Evolutionary conservation across 2,329 filamentous ascomycete genomes (phyloP), one percentile per base, ranked within the genome.

Genomic region (Aspergillus latus): DNA sequence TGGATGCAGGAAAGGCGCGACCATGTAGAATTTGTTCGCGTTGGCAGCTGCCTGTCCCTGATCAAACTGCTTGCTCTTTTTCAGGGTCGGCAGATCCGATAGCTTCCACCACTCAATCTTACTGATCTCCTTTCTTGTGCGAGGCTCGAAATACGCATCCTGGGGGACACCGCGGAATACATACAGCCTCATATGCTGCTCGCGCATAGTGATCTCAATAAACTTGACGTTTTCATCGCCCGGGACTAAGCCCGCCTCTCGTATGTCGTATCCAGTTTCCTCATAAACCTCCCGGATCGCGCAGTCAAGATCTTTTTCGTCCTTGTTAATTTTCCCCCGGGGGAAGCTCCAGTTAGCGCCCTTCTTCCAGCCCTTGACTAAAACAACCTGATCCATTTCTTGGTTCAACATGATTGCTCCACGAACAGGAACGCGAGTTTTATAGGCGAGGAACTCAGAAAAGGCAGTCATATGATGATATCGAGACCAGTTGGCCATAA

Each of bases 301-400:
- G 73, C 95, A 99, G 69, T 94, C 92, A 54, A 97, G 76, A 68
- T 99, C 93, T 58, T 90, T 87, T 73, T 99, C 94, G 67, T 96
- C 90, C 75, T 96, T 96, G 79, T 97, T 97, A 76, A 99, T 97
- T 77, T 99, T 99, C 39, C 94, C 95, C 49, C 93, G 81, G 0
- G 94, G 94, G 57, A 99, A 99, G 71, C 92, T 96, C 94, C 94
- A 99, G 70, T 88, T 93, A 10, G 93, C 89, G 34, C 88, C 87
- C 72, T 96, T 97, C 79, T 97, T 99, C 91, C 92, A 99, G 13
- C 94, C 95, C 70, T 96, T 95, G 58, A 99, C 95, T 43, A 99
- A 80, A 11, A 99, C 85, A 0, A 92, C 90, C 51, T 92, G 87
- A 68, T 97, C 93, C 92, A 99, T 96, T n/a, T 84, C 84, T 58